Percentiles rank a stretch among this genome's conserved stretches.
Evolutionary conservation across 164 flowering plant genomes (phyloP).

Genomic region (Vitis riparia): DNA sequence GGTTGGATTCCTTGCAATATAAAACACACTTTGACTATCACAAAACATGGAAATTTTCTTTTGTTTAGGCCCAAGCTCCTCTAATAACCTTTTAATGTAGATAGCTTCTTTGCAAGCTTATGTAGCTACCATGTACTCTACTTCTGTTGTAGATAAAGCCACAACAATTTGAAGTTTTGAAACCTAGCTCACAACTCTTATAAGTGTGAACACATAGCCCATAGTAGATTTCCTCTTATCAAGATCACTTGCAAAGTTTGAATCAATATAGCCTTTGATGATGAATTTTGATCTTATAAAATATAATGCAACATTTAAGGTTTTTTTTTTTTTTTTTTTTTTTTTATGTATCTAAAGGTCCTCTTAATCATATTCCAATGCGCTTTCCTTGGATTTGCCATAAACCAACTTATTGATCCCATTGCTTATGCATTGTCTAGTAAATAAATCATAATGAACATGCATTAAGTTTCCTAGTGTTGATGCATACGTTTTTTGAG

Average conservation of each 20-base stretch:
- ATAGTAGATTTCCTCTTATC: conserved; percentile 7
- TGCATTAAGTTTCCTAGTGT: not conserved
- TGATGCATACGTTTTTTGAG: not conserved
- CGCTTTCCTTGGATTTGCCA: not conserved
- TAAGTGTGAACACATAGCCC: conserved; percentile 3
- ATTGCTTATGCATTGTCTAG: not conserved
- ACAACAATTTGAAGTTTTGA: not conserved
- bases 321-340: too few species aligned
- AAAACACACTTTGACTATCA: conserved; percentile 2
- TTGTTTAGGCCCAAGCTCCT: not conserved
- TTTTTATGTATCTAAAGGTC: not conserved
- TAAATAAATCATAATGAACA: not conserved
- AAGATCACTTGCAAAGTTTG: not conserved
- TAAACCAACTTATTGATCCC: not conserved
- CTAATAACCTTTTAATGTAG: not conserved
- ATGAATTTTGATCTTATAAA: conserved; percentile 1
- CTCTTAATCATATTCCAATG: not conserved
- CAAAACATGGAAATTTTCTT: not conserved
- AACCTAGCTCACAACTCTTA: not conserved
- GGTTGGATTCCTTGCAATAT: not conserved
- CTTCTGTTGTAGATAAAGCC: conserved; percentile 1
- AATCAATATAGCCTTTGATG: conserved; percentile 4
- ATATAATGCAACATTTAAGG: not conserved
- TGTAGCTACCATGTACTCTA: conserved; percentile 5
- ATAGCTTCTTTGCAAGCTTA: not conserved